Evolutionary conservation across 108 stramenopile species (phyloP).

Genomic region (Nannochloropsis salina): DNA sequence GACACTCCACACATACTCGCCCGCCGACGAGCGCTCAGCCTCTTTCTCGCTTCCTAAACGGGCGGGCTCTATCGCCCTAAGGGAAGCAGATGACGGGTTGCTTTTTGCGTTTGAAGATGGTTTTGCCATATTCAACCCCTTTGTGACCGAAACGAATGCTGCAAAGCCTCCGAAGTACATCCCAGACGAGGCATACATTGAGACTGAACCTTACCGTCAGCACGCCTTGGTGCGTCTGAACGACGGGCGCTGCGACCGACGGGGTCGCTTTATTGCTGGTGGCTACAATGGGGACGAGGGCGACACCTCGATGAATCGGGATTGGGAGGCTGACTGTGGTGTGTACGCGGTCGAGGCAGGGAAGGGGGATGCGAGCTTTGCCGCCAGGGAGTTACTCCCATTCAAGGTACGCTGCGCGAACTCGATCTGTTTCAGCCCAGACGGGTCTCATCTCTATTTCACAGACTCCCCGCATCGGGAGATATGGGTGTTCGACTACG

Average conservation of each 20-base stretch:
- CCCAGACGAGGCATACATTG: not conserved
- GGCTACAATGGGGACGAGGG: not conserved
- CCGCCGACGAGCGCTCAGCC: not conserved
- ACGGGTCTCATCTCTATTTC: not conserved
- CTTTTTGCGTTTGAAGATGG: not conserved
- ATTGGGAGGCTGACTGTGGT: not conserved
- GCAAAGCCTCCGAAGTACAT: not conserved
- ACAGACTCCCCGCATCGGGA: not conserved
- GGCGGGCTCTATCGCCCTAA: not conserved
- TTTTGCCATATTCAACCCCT: not conserved
- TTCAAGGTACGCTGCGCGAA: not conserved
- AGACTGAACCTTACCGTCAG: not conserved
- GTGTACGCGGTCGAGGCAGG: not conserved
- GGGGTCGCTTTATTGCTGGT: not conserved
- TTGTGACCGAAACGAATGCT: not conserved
- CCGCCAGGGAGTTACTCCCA: not conserved
- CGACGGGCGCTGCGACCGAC: not conserved
- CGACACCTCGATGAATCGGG: not conserved
- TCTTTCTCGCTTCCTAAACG: not conserved
- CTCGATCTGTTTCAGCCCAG: not conserved
- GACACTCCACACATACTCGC: not conserved
- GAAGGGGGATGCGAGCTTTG: not conserved
- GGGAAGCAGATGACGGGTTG: not conserved
- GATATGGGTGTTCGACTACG: constrained; percentile 5
- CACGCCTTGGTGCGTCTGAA: not conserved